Conservation (phyloP, 192 early-diverging fungal genomes). For the Martensiomyces pterosporus region DNA sequence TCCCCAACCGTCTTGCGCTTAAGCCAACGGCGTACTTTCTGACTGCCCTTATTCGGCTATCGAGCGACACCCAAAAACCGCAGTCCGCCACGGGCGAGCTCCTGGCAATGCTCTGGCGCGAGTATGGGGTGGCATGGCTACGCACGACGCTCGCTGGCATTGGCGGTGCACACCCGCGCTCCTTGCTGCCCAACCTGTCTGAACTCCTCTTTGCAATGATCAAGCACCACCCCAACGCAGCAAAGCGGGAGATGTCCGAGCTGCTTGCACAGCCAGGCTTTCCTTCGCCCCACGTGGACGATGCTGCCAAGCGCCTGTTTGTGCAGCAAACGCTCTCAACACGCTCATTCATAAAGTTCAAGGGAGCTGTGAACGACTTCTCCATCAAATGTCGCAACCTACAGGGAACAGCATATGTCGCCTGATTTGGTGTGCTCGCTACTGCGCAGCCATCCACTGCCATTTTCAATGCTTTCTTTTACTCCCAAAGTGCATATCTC, state of each 20-base stretch:
- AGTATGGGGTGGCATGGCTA: constrained; percentile 37
- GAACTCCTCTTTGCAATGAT: constrained; percentile 48
- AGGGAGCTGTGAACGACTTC: constrained; percentile 32
- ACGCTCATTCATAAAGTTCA: constrained; percentile 26
- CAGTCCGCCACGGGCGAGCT: constrained; percentile 7
- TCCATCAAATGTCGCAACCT: constrained; percentile 39
- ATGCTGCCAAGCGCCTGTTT: constrained; percentile 30
- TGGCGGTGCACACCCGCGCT: constrained; percentile 42
- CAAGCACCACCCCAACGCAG: constrained; percentile 19
- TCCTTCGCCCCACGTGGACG: constrained; percentile 26
- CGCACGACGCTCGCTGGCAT: constrained; percentile 36
- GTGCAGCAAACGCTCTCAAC: constrained; percentile 27
- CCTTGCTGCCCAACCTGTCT: constrained; percentile 36
- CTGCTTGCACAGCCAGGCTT: constrained; percentile 22
- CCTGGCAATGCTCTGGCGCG: constrained; percentile 16
- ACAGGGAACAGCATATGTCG: constrained; percentile 20
- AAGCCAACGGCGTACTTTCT: constrained; percentile 34
- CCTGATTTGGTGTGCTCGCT: not conserved
- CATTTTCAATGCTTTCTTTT: not conserved
- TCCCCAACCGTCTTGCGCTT: constrained; percentile 43
- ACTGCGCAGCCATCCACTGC: not conserved
- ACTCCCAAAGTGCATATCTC: too few species aligned
- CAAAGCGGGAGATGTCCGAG: constrained; percentile 17
- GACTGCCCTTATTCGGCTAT: constrained; percentile 28
- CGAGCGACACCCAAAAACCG: constrained; percentile 4